Conservation (phyloP, 352 stramenopile species). For the Pythium pyrilobum region DNA sequence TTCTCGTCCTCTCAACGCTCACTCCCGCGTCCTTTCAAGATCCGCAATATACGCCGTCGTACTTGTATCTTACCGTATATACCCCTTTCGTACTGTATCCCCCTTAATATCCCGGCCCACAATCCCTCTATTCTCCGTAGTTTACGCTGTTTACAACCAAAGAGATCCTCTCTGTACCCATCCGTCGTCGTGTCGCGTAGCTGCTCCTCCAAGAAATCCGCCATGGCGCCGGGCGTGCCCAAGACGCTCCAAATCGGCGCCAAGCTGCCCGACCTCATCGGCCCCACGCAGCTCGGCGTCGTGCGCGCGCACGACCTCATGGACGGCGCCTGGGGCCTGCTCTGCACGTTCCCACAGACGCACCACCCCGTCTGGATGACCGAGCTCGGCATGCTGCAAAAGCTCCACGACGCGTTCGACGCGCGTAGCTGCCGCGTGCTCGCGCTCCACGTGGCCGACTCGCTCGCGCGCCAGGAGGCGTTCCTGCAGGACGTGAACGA, state of each 20-base stretch:
- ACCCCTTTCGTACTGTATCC: neutral
- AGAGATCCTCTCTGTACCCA: too few species aligned
- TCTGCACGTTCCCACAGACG: constrained; percentile 66
- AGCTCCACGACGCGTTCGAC: constrained; percentile 74
- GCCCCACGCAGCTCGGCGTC: constrained; percentile 62
- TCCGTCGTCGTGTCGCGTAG: too few species aligned
- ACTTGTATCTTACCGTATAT: neutral
- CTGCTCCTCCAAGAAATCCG: too few species aligned
- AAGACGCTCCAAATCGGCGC: constrained; percentile 55
- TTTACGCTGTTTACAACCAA: too few species aligned
- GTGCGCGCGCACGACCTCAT: constrained; percentile 73
- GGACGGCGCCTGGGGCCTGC: constrained; percentile 55
- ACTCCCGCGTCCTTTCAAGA: constrained; percentile 16
- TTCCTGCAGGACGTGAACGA: constrained; percentile 78
- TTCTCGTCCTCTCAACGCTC: neutral
- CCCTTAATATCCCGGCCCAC: neutral
- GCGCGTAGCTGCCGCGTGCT: constrained; percentile 67
- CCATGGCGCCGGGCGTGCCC: constrained; percentile 23
- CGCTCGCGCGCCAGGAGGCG: constrained; percentile 31
- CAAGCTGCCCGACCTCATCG: constrained; percentile 70
- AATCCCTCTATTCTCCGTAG: neutral
- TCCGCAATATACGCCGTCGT: neutral
- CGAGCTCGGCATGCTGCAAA: constrained; percentile 75
- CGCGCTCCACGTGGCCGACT: constrained; percentile 36
- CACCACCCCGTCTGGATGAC: constrained; percentile 75